Conservation (phyloP, 2,329 filamentous ascomycete species). For the Aspergillus latus region DNA sequence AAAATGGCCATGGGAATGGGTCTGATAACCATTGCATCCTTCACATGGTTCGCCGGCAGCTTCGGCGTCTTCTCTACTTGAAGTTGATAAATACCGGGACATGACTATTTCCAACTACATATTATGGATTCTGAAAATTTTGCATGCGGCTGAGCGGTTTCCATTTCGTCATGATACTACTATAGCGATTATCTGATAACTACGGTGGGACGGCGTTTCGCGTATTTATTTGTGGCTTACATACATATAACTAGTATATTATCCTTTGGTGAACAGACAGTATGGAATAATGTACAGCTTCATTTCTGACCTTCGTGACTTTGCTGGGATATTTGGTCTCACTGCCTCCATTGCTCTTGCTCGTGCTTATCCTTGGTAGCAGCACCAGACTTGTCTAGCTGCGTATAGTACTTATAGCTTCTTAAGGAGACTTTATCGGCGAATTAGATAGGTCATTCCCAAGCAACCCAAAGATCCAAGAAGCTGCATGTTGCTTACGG, state of each 20-base stretch:
- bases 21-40: conserved; percentile 57
- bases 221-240: neutral
- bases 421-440: too few species aligned
- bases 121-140: conserved; percentile 19
- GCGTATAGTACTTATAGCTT: too few species aligned
- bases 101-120: conserved; percentile 11
- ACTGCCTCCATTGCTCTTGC: too few species aligned
- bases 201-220: conserved; percentile 17
- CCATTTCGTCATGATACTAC: conserved; percentile 25
- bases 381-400: too few species aligned
- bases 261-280: neutral
- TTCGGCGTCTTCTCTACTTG: conserved; percentile 39
- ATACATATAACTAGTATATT: neutral
- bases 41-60: conserved; percentile 53
- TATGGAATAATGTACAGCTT: neutral
- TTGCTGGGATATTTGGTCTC: neutral
- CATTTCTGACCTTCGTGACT: neutral
- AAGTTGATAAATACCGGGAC: neutral
- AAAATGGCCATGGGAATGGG: conserved; percentile 57
- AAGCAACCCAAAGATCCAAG: too few species aligned
- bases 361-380: too few species aligned
- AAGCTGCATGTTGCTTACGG: neutral
- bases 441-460: too few species aligned
- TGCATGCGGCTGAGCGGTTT: conserved; percentile 23
- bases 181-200: conserved; percentile 32